Evolutionary conservation across 495 filamentous ascomycete species (phyloP), one percentile per base, ranked within the genome.

Genomic region (Diplogelasinospora grovesii): DNA sequence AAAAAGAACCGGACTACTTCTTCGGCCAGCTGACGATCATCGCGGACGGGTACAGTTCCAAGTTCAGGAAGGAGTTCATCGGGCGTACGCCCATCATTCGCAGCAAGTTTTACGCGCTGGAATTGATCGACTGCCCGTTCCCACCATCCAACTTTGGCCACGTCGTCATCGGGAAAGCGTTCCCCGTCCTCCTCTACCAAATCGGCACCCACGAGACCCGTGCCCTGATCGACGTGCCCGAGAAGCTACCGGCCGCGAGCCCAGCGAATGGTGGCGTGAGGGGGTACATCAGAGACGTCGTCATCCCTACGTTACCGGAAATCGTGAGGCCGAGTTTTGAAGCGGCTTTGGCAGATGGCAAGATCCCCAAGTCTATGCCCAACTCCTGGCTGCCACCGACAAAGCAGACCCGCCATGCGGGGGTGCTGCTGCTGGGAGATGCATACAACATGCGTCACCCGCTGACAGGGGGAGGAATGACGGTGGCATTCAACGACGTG

Each of bases 401-500:
- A 8, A 66, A 66, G 18, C 79, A 82, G 31, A 77, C 80, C 47
- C 75, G 71, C 30, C 75, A 79, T 3, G 76, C 81, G 0, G 92
- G 92, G 8, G 66, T 96, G 46, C 67, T 94, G 24, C 65, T 98
- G 21, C 66, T 95, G 14, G 89, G 89, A 41, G 89, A 96, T 63
- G 89, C 89, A 6, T 79, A 90, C 68, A 96, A 96, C 65, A 96
- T 96, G 89, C 85, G 89, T 4, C 89, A 96, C 66, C 89, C 89
- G 0, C 68, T 96, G 9, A 96, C 89, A 0, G 89, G 89, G 38
- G 89, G 89, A 49, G 89, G 89, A 48, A 96, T 96, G 89, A 95
- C 89, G 0, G 89, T 96, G 0, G 89, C 86, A 3, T 79, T 96
- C 54, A 89, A 86, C 54, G 89, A 96, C 60, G 89, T 82, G 1